phyloP scores from a whole-genome alignment of 495 filamentous ascomycete genomes.

The Penicillium waksmanii region DNA sequence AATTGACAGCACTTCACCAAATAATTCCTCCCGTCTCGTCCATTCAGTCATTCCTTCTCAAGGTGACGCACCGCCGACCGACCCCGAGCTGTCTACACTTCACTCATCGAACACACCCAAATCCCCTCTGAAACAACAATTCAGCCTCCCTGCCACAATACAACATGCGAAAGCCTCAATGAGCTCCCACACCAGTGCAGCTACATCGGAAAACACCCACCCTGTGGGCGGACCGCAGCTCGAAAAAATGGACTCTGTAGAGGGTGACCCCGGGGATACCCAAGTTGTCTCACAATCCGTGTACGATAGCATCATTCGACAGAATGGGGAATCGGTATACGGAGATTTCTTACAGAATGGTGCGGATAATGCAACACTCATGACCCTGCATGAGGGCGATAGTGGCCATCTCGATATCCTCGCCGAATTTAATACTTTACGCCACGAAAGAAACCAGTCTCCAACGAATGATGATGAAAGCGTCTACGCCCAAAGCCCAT shows the following conservation, averaged over 20 bases:
- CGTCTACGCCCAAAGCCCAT: slow-evolving; percentile 40
- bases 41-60: slow-evolving; percentile 8
- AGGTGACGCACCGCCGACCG: slow-evolving; percentile 12
- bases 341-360: slow-evolving; percentile 23
- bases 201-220: slow-evolving; percentile 7
- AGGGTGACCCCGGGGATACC: slow-evolving; percentile 49
- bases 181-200: slow-evolving; percentile 8
- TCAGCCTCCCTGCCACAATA: not conserved
- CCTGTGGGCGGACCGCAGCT: slow-evolving; percentile 14
- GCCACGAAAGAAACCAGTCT: slow-evolving; percentile 26
- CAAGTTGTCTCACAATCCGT: slow-evolving; percentile 57
- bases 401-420: slow-evolving; percentile 55
- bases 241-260: slow-evolving; percentile 40
- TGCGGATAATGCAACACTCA: slow-evolving; percentile 38
- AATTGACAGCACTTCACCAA: slow-evolving; percentile 14
- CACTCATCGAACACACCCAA: slow-evolving; percentile 15
- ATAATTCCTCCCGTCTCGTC: slow-evolving; percentile 1
- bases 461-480: slow-evolving; percentile 46
- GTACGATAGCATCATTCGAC: slow-evolving; percentile 49
- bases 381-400: slow-evolving; percentile 49
- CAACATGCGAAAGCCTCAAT: slow-evolving; percentile 28
- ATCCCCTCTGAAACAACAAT: not conserved
- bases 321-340: slow-evolving; percentile 38
- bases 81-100: slow-evolving; percentile 8
- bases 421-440: slow-evolving; percentile 40